Conservation (phyloP, 2,329 filamentous ascomycete species). For the Podosphaera xanthii region DNA sequence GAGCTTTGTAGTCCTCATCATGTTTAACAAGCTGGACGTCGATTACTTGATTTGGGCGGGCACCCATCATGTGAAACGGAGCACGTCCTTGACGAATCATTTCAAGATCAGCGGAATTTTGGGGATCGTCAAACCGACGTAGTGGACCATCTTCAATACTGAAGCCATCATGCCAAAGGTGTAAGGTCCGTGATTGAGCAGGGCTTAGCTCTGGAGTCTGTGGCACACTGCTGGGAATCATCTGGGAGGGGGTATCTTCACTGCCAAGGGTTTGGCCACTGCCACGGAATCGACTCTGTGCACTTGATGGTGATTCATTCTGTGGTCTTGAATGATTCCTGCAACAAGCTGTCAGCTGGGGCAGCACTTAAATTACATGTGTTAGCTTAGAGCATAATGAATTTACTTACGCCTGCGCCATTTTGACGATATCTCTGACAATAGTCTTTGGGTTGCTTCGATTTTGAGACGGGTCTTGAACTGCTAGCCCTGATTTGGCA, state of each 20-base stretch:
- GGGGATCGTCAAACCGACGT: slow-evolving; percentile 56
- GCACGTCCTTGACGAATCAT: slow-evolving; percentile 60
- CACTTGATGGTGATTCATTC: slow-evolving; percentile 25
- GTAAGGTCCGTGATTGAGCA: slow-evolving; percentile 42
- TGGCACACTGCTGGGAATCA: slow-evolving; percentile 37
- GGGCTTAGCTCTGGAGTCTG: slow-evolving; percentile 12
- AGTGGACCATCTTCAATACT: slow-evolving; percentile 65
- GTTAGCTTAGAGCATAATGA: neutral
- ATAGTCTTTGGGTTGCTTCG: slow-evolving; percentile 29
- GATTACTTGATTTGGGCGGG: slow-evolving; percentile 49
- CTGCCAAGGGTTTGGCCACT: slow-evolving; percentile 56
- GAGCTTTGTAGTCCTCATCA: slow-evolving; percentile 47
- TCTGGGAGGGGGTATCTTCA: slow-evolving; percentile 47
- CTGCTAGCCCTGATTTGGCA: slow-evolving; percentile 55
- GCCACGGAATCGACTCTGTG: slow-evolving; percentile 38
- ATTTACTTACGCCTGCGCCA: slow-evolving; percentile 32
- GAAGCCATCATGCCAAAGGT: slow-evolving; percentile 68
- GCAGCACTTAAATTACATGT: neutral
- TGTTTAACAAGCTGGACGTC: slow-evolving; percentile 56
- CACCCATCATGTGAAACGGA: slow-evolving; percentile 56
- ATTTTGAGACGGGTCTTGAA: slow-evolving; percentile 32
- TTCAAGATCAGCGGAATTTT: slow-evolving; percentile 45
- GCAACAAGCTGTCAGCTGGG: slow-evolving; percentile 2
- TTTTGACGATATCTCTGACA: slow-evolving; percentile 39
- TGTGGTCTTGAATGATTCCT: slow-evolving; percentile 39